Percentiles rank a stretch among this genome's conserved stretches.
phyloP scores from a whole-genome alignment of 371 early-diverging fungal species.

The Choanephora cucurbitarum region DNA sequence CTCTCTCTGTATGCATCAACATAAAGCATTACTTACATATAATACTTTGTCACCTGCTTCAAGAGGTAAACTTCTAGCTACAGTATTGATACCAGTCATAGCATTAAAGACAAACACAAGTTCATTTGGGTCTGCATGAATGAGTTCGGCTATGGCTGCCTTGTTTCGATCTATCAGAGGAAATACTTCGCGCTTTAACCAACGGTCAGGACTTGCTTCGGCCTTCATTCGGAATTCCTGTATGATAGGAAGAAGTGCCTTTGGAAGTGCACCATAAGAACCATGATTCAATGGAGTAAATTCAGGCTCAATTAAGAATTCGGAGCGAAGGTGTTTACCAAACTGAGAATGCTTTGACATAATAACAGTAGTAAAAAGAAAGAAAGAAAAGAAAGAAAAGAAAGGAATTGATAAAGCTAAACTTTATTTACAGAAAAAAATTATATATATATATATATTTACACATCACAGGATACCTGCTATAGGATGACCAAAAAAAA shows the following conservation, averaged over 20 bases:
- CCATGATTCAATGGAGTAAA: conserved; percentile 50
- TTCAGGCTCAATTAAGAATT: conserved; percentile 44
- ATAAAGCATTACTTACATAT: conserved; percentile 15
- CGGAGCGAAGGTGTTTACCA: conserved; percentile 40
- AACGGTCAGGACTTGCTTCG: conserved; percentile 26
- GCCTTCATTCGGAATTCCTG: conserved; percentile 14
- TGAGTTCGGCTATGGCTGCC: conserved; percentile 17
- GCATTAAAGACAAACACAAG: conserved; percentile 45
- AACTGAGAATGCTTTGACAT: conserved; percentile 18
- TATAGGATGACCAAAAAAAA: too few species aligned
- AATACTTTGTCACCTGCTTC: conserved; percentile 45
- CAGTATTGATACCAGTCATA: conserved; percentile 39
- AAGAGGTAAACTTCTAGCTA: conserved; percentile 47
- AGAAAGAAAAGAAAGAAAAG: too few species aligned
- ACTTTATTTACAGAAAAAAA: not conserved
- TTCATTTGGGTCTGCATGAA: conserved; percentile 43
- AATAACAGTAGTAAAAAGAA: not conserved
- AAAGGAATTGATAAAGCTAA: too few species aligned
- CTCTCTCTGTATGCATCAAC: too few species aligned
- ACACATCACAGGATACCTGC: too few species aligned
- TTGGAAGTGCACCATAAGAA: conserved; percentile 38
- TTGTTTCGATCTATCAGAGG: conserved; percentile 10
- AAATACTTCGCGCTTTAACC: conserved; percentile 17
- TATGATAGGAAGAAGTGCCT: conserved; percentile 7
- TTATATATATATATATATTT: not conserved